Percentiles rank a stretch among this genome's conserved stretches.
Conservation (phyloP, 345 rosid species). For the Camelina hispida region DNA sequence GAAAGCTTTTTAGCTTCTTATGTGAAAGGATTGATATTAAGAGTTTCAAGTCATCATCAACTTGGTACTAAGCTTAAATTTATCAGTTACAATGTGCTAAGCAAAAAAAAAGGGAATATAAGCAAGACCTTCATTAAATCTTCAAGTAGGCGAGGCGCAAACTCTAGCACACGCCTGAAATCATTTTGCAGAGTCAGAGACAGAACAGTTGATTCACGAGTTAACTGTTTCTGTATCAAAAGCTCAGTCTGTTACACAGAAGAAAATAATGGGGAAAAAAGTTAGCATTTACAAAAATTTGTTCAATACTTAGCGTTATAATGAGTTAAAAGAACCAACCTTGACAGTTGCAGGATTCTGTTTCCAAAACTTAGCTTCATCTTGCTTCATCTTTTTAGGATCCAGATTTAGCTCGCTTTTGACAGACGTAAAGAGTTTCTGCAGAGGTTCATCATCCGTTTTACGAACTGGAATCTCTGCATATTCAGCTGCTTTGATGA, state of each 20-base stretch:
- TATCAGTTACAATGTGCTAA: slow-evolving; percentile 6
- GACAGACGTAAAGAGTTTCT: slow-evolving; percentile 82
- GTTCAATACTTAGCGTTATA: neutral
- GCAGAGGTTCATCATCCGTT: slow-evolving; percentile 83
- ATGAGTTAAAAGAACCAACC: slow-evolving; percentile 48
- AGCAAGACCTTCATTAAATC: slow-evolving; percentile 80
- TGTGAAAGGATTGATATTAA: neutral
- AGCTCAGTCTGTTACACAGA: slow-evolving; percentile 69
- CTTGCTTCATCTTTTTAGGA: slow-evolving; percentile 95
- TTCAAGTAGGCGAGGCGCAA: slow-evolving; percentile 95
- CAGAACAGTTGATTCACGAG: slow-evolving; percentile 64
- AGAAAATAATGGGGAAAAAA: neutral
- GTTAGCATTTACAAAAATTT: slow-evolving; percentile 10
- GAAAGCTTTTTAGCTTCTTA: neutral
- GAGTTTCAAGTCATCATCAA: slow-evolving; percentile 17
- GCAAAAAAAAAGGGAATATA: neutral
- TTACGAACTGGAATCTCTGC: slow-evolving; percentile 94
- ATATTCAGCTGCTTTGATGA: slow-evolving; percentile 90
- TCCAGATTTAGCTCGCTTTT: slow-evolving; percentile 86
- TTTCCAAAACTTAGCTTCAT: slow-evolving; percentile 97
- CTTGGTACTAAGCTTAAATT: slow-evolving; percentile 4
- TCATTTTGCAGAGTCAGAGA: slow-evolving; percentile 75
- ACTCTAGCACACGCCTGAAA: slow-evolving; percentile 80
- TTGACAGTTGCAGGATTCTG: slow-evolving; percentile 85
- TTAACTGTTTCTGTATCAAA: slow-evolving; percentile 92